phyloP scores from a whole-genome alignment of 1,139 yeast genomes.

The Suhomyces bribrorum region DNA sequence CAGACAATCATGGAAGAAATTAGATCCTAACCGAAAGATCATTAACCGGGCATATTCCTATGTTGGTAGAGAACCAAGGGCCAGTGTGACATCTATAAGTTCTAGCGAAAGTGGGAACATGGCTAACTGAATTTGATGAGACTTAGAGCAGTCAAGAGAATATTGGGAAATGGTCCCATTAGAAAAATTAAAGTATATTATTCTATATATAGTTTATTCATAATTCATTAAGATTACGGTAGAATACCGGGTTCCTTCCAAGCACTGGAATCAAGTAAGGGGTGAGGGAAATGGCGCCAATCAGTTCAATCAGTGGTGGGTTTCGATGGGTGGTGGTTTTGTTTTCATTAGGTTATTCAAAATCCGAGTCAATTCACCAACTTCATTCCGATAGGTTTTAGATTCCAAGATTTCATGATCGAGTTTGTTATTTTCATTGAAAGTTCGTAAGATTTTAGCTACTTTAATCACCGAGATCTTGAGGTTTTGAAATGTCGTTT shows the following conservation, averaged over 20 bases:
- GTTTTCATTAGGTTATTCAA: conserved; percentile 20
- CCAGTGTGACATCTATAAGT: conserved; percentile 14
- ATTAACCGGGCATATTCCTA: conserved; percentile 40
- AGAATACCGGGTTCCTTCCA: no score
- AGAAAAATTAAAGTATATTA: no score
- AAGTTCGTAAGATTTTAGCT: conserved; percentile 7
- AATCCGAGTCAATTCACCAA: conserved; percentile 23
- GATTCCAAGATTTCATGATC: conserved; percentile 12
- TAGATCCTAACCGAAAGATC: conserved; percentile 47
- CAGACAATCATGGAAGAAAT: conserved; percentile 42
- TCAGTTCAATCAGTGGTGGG: no score
- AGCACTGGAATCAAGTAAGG: no score
- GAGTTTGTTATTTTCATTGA: conserved; percentile 7
- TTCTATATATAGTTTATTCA: neutral
- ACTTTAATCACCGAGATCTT: conserved; percentile 12
- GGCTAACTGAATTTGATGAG: no score
- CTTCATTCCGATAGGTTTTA: conserved; percentile 19
- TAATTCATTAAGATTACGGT: neutral
- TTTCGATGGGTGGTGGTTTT: neutral
- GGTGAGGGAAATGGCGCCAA: no score
- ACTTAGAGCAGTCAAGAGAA: no score
- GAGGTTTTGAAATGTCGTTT: conserved; percentile 10
- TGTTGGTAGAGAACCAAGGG: conserved; percentile 33
- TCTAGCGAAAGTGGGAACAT: neutral
- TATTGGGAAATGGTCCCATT: neutral